Conservation (phyloP, 495 filamentous ascomycete species). For the Rostrohypoxylon terebratum region DNA sequence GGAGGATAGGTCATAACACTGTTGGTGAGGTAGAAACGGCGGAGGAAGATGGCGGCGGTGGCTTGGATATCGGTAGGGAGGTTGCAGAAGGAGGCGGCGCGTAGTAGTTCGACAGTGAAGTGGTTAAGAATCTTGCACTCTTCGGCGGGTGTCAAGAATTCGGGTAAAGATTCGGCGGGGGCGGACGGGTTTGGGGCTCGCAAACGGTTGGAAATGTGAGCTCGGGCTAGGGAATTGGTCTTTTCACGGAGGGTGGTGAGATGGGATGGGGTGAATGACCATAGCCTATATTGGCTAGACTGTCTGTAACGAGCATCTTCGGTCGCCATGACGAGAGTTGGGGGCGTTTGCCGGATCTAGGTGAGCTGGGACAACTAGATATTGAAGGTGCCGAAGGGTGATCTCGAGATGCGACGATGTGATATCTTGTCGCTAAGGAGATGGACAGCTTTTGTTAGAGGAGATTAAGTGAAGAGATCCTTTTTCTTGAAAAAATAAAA, state of each 20-base stretch:
- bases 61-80: conserved; percentile 85
- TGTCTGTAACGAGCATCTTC: conserved; percentile 94
- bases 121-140: conserved; percentile 83
- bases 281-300: conserved; percentile 88
- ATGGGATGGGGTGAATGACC: conserved; percentile 87
- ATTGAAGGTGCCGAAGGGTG: not conserved
- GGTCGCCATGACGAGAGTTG: conserved; percentile 55
- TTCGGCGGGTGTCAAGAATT: conserved; percentile 83
- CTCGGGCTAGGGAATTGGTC: conserved; percentile 79
- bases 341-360: conserved; percentile 1
- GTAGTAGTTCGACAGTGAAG: conserved; percentile 78
- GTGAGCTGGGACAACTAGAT: not conserved
- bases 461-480: not conserved
- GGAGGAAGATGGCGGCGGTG: conserved; percentile 90
- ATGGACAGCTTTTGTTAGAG: not conserved
- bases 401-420: not conserved
- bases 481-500: not conserved
- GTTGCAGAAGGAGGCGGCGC: conserved; percentile 79
- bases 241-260: conserved; percentile 75
- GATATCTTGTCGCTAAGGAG: too few species aligned
- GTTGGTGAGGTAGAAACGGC: conserved; percentile 94
- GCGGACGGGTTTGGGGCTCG: conserved; percentile 49
- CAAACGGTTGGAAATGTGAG: conserved; percentile 70
- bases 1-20: conserved; percentile 95
- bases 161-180: conserved; percentile 60